Base-by-base conservation (phyloP, 2,329 filamentous ascomycete species). In the Lecanicillium sp. region DNA sequence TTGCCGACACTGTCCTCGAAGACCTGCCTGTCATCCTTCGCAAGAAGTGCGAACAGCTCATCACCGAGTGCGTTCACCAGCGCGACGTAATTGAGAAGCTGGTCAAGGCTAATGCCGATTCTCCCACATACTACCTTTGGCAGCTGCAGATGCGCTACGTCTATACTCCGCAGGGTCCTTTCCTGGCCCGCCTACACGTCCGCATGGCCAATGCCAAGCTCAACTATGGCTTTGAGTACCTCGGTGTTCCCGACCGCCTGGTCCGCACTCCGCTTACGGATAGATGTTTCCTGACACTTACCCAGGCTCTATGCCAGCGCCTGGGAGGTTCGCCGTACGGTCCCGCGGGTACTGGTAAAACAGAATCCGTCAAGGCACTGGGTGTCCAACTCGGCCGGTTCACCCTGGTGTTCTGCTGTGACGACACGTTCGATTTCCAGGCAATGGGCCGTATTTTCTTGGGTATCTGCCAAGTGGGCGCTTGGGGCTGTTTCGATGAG, bases 371-470 rank as follows among this genome's bases (percentile, higher is more conserved):
- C 59, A 99, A 99, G 64, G 92, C 92, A 15, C 75, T 99, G 18
- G 94, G 92, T 69, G 77, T 98, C 4, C 89, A 98, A 60, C 80
- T 99, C 39, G 94, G 92, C 58, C 82, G 94, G 44, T 99, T 98
- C 60, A 98, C 94, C 2, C 77, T 99, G 18, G 94, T 99, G 19
- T 98, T 99, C 69, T 98, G 94, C 62, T 99, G 92, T 68, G 92
- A 99, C 57, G 92, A 98, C 63, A 98, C 92, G 0, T 99, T 99
- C 54, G 92, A 99, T 61, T 98, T 97, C 72, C 92, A 98, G 57
- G 92, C 92, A 36, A 98, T 99, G 92, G 94, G 94, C 12, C 87
- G 92, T 50, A 99, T 99, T 52, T 98, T 99, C 75, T 74, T 98
- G 27, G 92, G 92, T 74, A 94, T 99, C 46, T 98, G 94, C 60